Evolutionary conservation across 1,284 basidiomycete species (phyloP), one percentile per base, ranked within the genome.

Genomic region (Neolentinus lepideus): DNA sequence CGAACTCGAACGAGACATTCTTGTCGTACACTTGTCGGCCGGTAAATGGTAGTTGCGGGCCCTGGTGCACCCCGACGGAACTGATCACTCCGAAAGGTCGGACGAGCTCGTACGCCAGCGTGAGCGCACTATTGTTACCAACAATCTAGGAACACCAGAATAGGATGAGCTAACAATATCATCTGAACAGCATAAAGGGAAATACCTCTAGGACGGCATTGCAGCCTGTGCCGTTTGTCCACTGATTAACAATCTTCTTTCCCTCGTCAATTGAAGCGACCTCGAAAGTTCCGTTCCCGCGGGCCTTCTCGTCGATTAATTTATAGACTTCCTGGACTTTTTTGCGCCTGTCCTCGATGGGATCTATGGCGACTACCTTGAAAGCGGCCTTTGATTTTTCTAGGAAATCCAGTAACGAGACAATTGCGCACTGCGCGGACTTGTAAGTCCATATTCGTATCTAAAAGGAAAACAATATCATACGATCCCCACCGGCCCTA

Each of bases 1-100:
- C 94, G 66, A 93, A 94, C 62, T 89, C 85, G 54, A 52, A 52
- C 6, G 51, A 52, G 27, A 52, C 77, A 65, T 94, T 94, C 71
- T 94, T 93, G 71, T 84, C 78, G 69, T 95, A 96, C 45, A 91
- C 68, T 47, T 84, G 73, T 8, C 75, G 70, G 12, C 86, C 85
- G 6, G 75, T 81, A 61, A 84, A 83, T 0, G 86, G 86, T 29
- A 88, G 60, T 9, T 68, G 74, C 0, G 73, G 72, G 47, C 69
- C 73, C 55, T 81, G 77, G 58, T 88, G 85, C 14, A 91, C 88
- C 4, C 92, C 92, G 21, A 92, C 88, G 3, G 87, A 90, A 31
- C 79, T 80, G 58, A 95, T 83, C 12, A 84, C 84, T 4, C 92
- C 93, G 63, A 89, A 93, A 1, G 90, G 83, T 31, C 89, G 79